phyloP scores from a whole-genome alignment of 176 grass and related monocot species.

The Cenchrus fungigraminus region DNA sequence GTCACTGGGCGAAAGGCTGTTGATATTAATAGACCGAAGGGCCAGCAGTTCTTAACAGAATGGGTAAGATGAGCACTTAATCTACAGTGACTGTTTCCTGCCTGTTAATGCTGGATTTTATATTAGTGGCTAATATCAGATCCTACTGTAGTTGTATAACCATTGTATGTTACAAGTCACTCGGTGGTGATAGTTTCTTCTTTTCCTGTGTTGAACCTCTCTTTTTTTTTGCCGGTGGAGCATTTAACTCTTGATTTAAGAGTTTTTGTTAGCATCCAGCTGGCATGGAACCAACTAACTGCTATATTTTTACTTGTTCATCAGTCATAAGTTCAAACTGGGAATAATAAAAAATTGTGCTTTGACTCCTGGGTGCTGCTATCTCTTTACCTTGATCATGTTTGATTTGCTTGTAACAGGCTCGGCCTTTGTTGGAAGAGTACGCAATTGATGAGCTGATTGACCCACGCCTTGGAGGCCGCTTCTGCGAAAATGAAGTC shows the following conservation, averaged over 20 bases:
- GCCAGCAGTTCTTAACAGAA: constrained; percentile 97
- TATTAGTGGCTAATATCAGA: not conserved
- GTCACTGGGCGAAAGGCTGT: constrained; percentile 93
- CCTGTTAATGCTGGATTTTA: not conserved
- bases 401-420: constrained; percentile 46
- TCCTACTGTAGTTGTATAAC: not conserved
- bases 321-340: not conserved
- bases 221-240: not conserved
- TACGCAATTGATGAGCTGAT: constrained; percentile 62
- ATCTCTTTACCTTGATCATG: not conserved
- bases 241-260: not conserved
- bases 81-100: not conserved
- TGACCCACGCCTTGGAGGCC: constrained; percentile 61
- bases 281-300: not conserved
- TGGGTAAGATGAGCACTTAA: constrained; percentile 60
- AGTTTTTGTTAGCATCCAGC: not conserved
- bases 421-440: constrained; percentile 71
- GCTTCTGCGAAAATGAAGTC: constrained; percentile 72
- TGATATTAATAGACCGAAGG: constrained; percentile 94
- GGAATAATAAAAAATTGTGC: not conserved
- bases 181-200: not conserved
- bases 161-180: not conserved
- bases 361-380: not conserved
- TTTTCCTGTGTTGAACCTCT: not conserved
- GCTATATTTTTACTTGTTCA: not conserved